These are phyloP conservation scores for Psilocybe subaeruginosa DNA, from an alignment of 768 basidiomycete species.

Conservation along the genomic window DNA sequence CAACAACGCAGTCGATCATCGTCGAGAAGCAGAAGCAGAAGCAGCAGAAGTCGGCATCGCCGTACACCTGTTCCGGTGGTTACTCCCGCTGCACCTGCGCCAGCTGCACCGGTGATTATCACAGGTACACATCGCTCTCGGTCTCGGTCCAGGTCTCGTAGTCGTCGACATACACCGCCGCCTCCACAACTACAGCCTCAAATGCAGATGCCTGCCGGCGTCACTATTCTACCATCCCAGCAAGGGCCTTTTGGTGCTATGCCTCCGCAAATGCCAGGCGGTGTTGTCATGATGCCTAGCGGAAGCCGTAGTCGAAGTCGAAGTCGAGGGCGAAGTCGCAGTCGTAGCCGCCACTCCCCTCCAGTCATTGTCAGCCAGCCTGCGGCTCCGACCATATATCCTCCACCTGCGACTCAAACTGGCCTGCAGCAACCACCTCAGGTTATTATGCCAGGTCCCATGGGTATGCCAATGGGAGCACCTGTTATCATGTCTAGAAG, in stretches of 20 bases:
- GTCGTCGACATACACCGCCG: slow-evolving; percentile 5
- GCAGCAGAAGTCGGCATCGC: slow-evolving; percentile 14
- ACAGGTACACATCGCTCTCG: slow-evolving; percentile 21
- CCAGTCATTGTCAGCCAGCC: slow-evolving; percentile 19
- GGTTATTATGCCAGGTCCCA: slow-evolving; percentile 12
- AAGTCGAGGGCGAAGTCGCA: slow-evolving; percentile 9
- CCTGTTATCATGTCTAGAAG: slow-evolving; percentile 4
- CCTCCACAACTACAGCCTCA: background rate
- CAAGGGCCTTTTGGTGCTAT: slow-evolving; percentile 4
- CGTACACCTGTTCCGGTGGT: slow-evolving; percentile 13
- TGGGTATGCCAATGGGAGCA: background rate
- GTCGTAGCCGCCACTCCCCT: slow-evolving; percentile 12
- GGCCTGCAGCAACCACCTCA: slow-evolving; percentile 10
- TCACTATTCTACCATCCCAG: slow-evolving; percentile 22
- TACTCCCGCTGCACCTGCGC: slow-evolving; percentile 9
- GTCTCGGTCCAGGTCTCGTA: slow-evolving; percentile 20
- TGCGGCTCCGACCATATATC: slow-evolving; percentile 14
- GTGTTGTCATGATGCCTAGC: slow-evolving; percentile 18
- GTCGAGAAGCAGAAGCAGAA: slow-evolving; percentile 17
- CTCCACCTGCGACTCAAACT: slow-evolving; percentile 10
- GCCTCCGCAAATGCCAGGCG: slow-evolving; percentile 2
- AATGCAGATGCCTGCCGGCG: slow-evolving; percentile 7
- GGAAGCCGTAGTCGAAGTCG: slow-evolving; percentile 15
- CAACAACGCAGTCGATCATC: slow-evolving; percentile 17
- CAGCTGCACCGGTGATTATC: slow-evolving; percentile 22